Percentiles rank a stretch among this genome's conserved stretches.
Conservation (phyloP, 441 rosid genomes). For the Populus hybrid region DNA sequence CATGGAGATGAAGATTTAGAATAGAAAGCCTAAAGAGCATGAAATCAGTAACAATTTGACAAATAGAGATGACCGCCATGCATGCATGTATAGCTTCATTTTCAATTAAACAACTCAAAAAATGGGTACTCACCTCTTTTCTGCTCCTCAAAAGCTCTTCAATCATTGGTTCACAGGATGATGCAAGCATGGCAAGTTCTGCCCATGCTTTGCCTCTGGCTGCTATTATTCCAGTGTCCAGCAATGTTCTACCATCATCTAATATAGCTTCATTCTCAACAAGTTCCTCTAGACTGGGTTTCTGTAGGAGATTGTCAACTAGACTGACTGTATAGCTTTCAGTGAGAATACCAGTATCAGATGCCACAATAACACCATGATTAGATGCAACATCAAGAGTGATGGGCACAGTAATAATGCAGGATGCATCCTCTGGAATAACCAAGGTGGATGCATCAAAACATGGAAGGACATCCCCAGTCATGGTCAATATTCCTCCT, state of each 20-base stretch:
- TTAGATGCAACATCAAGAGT: conserved; percentile 94
- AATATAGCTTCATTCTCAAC: conserved; percentile 64
- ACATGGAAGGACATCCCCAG: conserved; percentile 98
- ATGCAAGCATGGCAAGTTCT: conserved; percentile 72
- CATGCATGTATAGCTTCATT: background rate
- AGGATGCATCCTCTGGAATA: conserved; percentile 78
- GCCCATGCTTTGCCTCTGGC: conserved; percentile 92
- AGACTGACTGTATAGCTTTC: conserved; percentile 44
- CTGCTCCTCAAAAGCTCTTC: conserved; percentile 52
- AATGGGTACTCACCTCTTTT: conserved; percentile 55
- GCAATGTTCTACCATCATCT: conserved; percentile 85
- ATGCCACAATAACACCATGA: conserved; percentile 88
- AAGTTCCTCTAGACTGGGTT: conserved; percentile 74
- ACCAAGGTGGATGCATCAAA: conserved; percentile 79
- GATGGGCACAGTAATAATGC: conserved; percentile 86
- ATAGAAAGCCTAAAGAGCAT: background rate
- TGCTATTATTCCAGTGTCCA: conserved; percentile 90
- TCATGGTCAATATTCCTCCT: conserved; percentile 95
- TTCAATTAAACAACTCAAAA: conserved; percentile 3
- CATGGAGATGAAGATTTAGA: background rate
- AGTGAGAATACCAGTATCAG: conserved; percentile 40
- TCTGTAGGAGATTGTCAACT: conserved; percentile 85
- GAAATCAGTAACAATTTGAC: background rate
- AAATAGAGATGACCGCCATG: background rate
- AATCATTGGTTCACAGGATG: conserved; percentile 70